Base-by-base conservation (phyloP, 495 filamentous ascomycete genomes). In the Penicillium chermesinum region DNA sequence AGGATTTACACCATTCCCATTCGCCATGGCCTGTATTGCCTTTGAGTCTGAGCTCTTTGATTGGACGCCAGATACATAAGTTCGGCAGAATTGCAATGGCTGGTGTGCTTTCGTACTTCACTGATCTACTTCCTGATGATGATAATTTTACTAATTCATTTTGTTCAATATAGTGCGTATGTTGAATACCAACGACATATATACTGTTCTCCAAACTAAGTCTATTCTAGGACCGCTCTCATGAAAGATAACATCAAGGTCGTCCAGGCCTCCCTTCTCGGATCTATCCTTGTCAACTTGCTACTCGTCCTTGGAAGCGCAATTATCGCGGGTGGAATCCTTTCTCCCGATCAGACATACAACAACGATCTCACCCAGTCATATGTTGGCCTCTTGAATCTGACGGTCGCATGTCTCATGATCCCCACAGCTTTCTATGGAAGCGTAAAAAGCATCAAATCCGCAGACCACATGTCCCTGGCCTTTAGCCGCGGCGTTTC, bases 351-450 rank as follows among this genome's bases (percentile, higher is more conserved):
- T 74, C 90, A 89, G 81, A 83, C 95, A 48, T 96, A 96, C 69
- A 96, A 96, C 66, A 91, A 81, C 67, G 93, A 87, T 21, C 86
- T 94, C 39, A 95, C 89, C 2, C 88, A 95, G 66, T 95, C 91
- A 85, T 95, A 89, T 59, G 88, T 90, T 22, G 94, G 88, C 68
- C 73, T 96, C 35, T 80, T 96, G 48, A 90, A 87, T 71, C 72
- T 96, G 65, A 88, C 85, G 58, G 90, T 95, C 14, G 88, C 85
- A 64, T 94, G 88, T 69, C 73, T 96, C 4, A 70, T 94, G 2
- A 65, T 94, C 87, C 88, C 76, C 94, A 91, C 57, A 59, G 50
- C 88, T 0, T 70, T 94, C 35, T 82, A 89, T 64, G 85, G 95
- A 43, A 94, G 88, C 64, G 88, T 49, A 89, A 89, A 95, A 89